These are phyloP conservation scores for Ampelomyces quisqualis DNA, from an alignment of 2,329 filamentous ascomycete genomes.

Conservation along the genomic window DNA sequence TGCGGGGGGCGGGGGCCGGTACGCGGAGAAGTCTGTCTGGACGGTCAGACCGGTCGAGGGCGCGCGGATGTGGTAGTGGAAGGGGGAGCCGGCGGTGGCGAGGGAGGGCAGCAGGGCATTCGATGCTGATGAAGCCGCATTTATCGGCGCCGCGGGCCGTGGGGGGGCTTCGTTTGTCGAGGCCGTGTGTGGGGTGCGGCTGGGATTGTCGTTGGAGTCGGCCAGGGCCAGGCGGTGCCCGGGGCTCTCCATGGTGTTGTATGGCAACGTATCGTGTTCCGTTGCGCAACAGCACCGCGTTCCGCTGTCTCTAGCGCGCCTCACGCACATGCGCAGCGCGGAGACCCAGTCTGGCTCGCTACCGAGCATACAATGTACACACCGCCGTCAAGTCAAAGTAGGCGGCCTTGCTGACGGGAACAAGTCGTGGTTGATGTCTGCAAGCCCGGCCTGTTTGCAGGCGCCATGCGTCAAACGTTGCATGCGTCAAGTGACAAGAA, in stretches of 20 bases:
- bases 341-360: not conserved
- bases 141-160: slow-evolving; percentile 14
- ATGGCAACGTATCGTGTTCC: slow-evolving; percentile 25
- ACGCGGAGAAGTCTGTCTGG: slow-evolving; percentile 31
- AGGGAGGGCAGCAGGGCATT: slow-evolving; percentile 29
- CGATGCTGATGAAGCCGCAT: slow-evolving; percentile 24
- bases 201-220: slow-evolving; percentile 10
- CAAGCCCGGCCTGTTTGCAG: too few relatives aligned
- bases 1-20: slow-evolving; percentile 22
- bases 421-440: not conserved
- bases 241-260: slow-evolving; percentile 39
- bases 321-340: not conserved
- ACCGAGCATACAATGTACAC: not conserved
- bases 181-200: not conserved
- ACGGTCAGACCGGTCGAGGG: slow-evolving; percentile 27
- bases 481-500: not conserved
- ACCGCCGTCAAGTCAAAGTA: not conserved
- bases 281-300: slow-evolving; percentile 3
- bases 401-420: not conserved
- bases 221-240: slow-evolving; percentile 16
- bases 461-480: not conserved
- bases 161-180: slow-evolving; percentile 6
- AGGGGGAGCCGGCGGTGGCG: slow-evolving; percentile 10
- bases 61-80: slow-evolving; percentile 29
- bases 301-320: not conserved